phyloP scores from a whole-genome alignment of 352 stramenopile species.

The Phytophthora melonis region DNA sequence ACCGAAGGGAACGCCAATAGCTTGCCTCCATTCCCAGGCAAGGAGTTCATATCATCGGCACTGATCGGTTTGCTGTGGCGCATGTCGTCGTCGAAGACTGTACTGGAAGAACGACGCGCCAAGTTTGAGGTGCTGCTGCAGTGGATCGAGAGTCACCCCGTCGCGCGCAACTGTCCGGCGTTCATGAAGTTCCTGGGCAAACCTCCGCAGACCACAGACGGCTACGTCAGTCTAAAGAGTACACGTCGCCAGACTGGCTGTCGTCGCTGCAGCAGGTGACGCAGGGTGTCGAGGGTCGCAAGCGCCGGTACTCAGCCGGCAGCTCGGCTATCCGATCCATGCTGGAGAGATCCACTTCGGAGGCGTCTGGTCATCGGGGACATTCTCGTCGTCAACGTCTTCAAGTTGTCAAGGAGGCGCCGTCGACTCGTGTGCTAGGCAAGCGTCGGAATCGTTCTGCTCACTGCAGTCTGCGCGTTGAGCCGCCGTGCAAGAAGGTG shows the following conservation, averaged over 20 bases:
- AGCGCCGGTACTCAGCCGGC: slow-evolving; percentile 49
- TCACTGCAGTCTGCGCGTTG: slow-evolving; percentile 10
- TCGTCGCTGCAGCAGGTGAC: slow-evolving; percentile 67
- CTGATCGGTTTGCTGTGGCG: slow-evolving; percentile 63
- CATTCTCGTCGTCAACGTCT: slow-evolving; percentile 27
- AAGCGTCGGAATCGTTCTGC: slow-evolving; percentile 29
- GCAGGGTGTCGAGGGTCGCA: slow-evolving; percentile 25
- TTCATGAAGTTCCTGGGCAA: slow-evolving; percentile 67
- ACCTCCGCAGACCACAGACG: slow-evolving; percentile 61
- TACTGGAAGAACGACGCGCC: slow-evolving; percentile 62
- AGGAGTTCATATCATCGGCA: slow-evolving; percentile 60
- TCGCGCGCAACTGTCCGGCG: slow-evolving; percentile 43
- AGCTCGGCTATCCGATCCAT: slow-evolving; percentile 33
- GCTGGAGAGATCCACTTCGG: slow-evolving; percentile 31
- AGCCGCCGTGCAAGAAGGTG: slow-evolving; percentile 32
- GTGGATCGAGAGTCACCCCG: slow-evolving; percentile 66
- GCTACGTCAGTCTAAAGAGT: slow-evolving; percentile 80
- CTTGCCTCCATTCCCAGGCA: slow-evolving; percentile 60
- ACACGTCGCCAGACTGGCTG: slow-evolving; percentile 73
- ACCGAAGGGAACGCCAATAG: slow-evolving; percentile 23
- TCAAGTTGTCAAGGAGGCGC: slow-evolving; percentile 13
- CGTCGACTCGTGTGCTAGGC: slow-evolving; percentile 21
- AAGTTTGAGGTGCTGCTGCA: slow-evolving; percentile 66
- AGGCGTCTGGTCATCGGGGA: not conserved
- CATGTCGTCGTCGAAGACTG: slow-evolving; percentile 46